Evolutionary conservation across 2,329 filamentous ascomycete genomes (phyloP).

Genomic region (Hymenoscyphus fructigenus): DNA sequence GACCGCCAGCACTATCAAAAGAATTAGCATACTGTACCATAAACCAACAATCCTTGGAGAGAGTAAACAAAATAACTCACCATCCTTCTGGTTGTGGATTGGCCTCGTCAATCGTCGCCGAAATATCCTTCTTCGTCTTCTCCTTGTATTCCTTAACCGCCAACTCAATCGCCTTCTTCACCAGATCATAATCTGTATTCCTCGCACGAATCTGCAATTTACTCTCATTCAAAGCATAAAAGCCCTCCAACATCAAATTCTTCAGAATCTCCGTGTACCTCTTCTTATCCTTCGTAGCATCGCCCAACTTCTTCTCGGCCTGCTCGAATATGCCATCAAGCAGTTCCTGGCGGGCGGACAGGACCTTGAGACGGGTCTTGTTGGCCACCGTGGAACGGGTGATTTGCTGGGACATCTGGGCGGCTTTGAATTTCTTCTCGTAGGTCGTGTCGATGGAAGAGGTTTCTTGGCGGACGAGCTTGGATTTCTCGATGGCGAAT

Average conservation of each 20-base stretch:
- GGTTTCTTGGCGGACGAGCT: constrained; percentile 94
- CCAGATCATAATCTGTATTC: constrained; percentile 73
- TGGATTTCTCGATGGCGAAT: constrained; percentile 98
- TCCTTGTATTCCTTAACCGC: constrained; percentile 84
- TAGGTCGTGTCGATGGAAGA: constrained; percentile 88
- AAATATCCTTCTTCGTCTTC: constrained; percentile 66
- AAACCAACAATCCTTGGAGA: not conserved
- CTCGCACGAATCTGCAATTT: constrained; percentile 73
- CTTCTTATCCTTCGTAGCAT: constrained; percentile 63
- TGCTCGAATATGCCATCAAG: constrained; percentile 87
- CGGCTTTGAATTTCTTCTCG: constrained; percentile 99
- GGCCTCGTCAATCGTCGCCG: constrained; percentile 73
- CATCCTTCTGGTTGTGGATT: constrained; percentile 76
- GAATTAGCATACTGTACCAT: constrained; percentile 17
- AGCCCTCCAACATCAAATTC: constrained; percentile 81
- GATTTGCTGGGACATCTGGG: constrained; percentile 98
- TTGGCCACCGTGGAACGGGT: constrained; percentile 94
- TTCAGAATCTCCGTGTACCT: constrained; percentile 78
- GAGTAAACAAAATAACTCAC: constrained; percentile 56
- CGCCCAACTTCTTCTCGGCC: constrained; percentile 69
- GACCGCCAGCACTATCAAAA: constrained; percentile 71
- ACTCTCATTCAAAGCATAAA: constrained; percentile 83
- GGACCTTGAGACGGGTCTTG: constrained; percentile 88
- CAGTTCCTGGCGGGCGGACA: constrained; percentile 84
- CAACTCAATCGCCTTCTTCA: constrained; percentile 75